Percentiles rank a stretch among this genome's conserved stretches.
Conservation (phyloP, 31 red algal species). For the Porphyra umbilicalis region DNA sequence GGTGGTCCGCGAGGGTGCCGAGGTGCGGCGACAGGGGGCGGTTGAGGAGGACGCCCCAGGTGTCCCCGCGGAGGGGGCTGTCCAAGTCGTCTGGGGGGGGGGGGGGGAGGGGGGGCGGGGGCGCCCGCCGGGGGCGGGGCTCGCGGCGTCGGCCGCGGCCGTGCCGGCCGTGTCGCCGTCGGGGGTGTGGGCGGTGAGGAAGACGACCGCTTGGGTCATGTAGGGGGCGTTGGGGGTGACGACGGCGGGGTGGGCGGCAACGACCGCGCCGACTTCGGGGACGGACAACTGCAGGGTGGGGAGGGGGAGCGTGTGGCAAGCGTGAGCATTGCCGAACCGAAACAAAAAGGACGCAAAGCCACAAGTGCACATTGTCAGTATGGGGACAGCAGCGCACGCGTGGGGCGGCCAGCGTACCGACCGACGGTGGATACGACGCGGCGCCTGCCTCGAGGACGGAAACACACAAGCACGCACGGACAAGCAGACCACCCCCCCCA, state of each 20-base stretch:
- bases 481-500: too few species aligned
- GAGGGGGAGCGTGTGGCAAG: too few species aligned
- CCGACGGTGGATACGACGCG: too few species aligned
- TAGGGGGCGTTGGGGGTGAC: background rate
- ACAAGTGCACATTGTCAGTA: too few species aligned
- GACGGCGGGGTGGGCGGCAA: background rate
- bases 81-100: background rate
- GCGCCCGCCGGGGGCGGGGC: background rate
- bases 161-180: background rate
- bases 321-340: too few species aligned
- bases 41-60: background rate
- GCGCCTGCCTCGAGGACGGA: too few species aligned
- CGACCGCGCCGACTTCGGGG: background rate
- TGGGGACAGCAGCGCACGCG: background rate
- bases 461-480: too few species aligned
- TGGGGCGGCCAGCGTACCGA: too few species aligned
- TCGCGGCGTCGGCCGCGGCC: background rate
- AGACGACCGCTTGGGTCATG: background rate
- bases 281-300: too few species aligned
- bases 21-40: background rate
- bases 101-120: background rate
- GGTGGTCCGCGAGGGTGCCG: background rate
- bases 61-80: background rate
- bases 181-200: background rate
- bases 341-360: too few species aligned